Percentiles rank a stretch among this genome's conserved stretches.
phyloP scores from a whole-genome alignment of 176 grass and related monocot species.

The Oryza brachyantha region DNA sequence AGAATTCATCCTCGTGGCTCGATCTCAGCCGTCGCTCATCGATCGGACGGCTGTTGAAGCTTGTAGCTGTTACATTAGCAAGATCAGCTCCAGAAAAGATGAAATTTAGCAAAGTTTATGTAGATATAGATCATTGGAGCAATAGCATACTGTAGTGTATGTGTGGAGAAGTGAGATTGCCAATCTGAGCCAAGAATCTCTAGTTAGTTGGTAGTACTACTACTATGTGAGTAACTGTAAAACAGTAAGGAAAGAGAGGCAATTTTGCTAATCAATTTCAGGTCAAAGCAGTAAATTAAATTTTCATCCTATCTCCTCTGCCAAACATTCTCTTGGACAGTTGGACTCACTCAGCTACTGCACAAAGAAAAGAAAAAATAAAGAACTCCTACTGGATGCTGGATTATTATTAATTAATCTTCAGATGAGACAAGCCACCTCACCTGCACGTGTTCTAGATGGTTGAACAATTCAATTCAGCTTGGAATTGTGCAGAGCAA shows the following conservation, averaged over 20 bases:
- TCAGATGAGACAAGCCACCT: neutral
- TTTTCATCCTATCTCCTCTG: neutral
- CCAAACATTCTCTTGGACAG: neutral
- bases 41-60: neutral
- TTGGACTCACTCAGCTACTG: neutral
- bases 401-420: neutral
- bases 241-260: neutral
- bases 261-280: neutral
- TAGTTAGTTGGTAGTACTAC: neutral
- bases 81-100: neutral
- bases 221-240: neutral
- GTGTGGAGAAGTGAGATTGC: neutral
- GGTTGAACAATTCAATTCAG: neutral
- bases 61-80: neutral
- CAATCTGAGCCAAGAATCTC: neutral
- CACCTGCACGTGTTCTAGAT: neutral
- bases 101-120: neutral
- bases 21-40: neutral
- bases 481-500: neutral
- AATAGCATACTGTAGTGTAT: neutral
- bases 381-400: neutral
- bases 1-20: neutral
- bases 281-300: neutral
- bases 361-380: neutral
- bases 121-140: neutral